Evolutionary conservation across 306 rosid species (phyloP).

Genomic region (Cucurbita argyrosperma): DNA sequence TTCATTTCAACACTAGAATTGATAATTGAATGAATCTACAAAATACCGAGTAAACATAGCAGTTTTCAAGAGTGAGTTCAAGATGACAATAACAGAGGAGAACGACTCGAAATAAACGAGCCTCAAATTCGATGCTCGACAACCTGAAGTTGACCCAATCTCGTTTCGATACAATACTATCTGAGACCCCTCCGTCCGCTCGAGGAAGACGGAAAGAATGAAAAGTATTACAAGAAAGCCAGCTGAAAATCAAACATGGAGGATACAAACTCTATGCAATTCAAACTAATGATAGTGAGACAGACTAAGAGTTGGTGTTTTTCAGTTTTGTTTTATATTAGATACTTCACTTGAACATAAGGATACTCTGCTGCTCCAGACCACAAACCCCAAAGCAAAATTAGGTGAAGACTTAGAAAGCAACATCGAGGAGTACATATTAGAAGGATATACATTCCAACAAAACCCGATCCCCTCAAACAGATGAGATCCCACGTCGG

Average conservation of each 20-base stretch:
- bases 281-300: background rate
- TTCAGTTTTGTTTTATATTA: conserved; percentile 21
- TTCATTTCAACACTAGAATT: background rate
- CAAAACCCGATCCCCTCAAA: conserved; percentile 73
- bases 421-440: conserved; percentile 34
- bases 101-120: background rate
- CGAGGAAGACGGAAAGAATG: background rate
- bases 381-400: conserved; percentile 74
- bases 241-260: background rate
- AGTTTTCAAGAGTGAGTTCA: background rate
- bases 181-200: background rate
- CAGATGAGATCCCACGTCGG: conserved; percentile 1
- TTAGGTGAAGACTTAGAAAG: conserved; percentile 60
- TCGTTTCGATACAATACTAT: background rate
- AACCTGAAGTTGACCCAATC: background rate
- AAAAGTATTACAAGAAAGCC: background rate
- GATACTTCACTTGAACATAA: conserved; percentile 25
- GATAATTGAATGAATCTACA: background rate
- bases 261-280: background rate
- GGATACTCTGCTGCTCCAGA: conserved; percentile 55
- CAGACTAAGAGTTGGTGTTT: background rate
- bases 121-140: background rate
- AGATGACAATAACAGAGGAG: background rate
- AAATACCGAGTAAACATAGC: background rate
- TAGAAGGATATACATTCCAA: conserved; percentile 89